These are phyloP conservation scores for Raddia distichophylla DNA, from an alignment of 176 grass and related monocot genomes.

Conservation along the genomic window DNA sequence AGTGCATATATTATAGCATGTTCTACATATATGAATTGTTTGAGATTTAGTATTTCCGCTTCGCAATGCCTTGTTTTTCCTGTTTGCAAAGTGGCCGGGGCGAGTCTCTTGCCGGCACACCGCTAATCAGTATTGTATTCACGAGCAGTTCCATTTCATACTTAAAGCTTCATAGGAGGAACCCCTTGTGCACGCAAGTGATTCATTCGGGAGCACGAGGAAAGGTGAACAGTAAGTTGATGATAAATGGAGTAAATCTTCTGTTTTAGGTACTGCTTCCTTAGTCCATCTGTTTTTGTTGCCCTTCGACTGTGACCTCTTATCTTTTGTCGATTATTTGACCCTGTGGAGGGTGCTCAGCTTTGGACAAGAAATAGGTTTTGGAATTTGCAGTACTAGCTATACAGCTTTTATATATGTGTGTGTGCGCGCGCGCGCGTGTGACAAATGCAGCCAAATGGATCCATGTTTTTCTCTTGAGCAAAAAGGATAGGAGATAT, in stretches of 20 bases:
- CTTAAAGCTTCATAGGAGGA: not conserved
- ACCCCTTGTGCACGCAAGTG: not conserved
- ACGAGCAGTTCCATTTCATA: not conserved
- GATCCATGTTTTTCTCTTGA: no score
- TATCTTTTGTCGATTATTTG: not conserved
- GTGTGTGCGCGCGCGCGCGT: no score
- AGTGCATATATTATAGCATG: not conserved
- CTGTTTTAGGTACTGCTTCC: not conserved
- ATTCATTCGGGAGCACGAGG: not conserved
- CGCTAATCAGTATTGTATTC: not conserved
- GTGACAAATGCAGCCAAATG: no score
- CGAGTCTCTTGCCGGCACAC: not conserved
- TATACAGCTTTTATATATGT: not conserved
- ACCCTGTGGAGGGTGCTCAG: not conserved
- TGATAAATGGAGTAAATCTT: not conserved
- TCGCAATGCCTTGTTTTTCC: not conserved
- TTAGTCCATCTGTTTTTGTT: not conserved
- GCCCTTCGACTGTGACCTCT: not conserved
- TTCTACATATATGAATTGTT: not conserved
- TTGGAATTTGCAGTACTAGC: not conserved
- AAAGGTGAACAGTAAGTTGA: not conserved
- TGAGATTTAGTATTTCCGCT: not conserved
- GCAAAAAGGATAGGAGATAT: no score
- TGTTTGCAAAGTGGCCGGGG: not conserved
- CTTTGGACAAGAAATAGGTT: not conserved